Conservation (phyloP, 179 eudicot species). For the Sideroxylon spinosum region DNA sequence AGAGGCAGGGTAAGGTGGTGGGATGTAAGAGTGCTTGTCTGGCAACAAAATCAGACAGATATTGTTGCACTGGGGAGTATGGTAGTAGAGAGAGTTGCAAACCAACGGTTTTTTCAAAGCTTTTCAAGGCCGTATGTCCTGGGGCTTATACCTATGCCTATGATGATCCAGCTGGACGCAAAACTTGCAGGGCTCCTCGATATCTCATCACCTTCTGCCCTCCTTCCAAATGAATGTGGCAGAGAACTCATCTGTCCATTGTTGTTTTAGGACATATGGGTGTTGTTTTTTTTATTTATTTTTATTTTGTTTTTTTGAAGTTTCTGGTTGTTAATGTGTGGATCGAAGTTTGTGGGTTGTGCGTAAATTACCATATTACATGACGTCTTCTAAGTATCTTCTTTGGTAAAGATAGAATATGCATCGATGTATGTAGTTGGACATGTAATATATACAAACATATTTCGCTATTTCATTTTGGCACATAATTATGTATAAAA, state of each 20-base stretch:
- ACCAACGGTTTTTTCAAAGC: slow-evolving; percentile 43
- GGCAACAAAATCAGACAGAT: slow-evolving; percentile 35
- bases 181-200: slow-evolving; percentile 52
- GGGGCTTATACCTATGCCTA: slow-evolving; percentile 57
- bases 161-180: slow-evolving; percentile 52
- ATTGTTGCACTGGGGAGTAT: slow-evolving; percentile 56
- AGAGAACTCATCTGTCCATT: background rate
- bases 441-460: no score
- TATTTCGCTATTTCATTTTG: no score
- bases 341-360: no score
- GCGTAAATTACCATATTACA: no score
- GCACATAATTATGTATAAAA: no score
- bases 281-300: no score
- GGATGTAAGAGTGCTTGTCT: slow-evolving; percentile 79
- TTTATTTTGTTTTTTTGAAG: background rate
- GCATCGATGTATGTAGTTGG: no score
- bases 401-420: no score
- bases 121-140: slow-evolving; percentile 71
- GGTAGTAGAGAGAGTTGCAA: slow-evolving; percentile 40
- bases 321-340: no score
- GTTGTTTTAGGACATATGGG: no score
- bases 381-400: no score
- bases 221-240: slow-evolving; percentile 31
- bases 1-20: slow-evolving; percentile 41
- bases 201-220: slow-evolving; percentile 62